A percentile compares a stretch with the other conserved stretches of the same genome.
Conservation (phyloP, 345 rosid genomes). For the Garcia nutans region DNA sequence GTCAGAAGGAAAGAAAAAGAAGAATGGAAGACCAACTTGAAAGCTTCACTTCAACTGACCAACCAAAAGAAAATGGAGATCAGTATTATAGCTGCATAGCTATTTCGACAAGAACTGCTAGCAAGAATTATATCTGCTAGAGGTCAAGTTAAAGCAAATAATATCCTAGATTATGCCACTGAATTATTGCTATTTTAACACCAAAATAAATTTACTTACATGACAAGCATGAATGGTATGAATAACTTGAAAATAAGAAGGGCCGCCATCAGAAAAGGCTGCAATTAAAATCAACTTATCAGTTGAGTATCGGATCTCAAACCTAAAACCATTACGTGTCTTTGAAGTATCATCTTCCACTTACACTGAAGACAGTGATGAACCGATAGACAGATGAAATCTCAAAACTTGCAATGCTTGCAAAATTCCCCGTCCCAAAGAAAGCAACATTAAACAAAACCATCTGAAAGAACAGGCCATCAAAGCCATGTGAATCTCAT, state of each 20-base stretch:
- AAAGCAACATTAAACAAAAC: conserved; percentile 90
- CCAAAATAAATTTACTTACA: conserved; percentile 52
- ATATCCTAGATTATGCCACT: not conserved
- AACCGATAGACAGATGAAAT: conserved; percentile 94
- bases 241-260: conserved; percentile 91
- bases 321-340: conserved; percentile 9
- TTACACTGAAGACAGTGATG: conserved; percentile 93
- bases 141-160: not conserved
- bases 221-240: conserved; percentile 94
- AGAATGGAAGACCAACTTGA: not conserved
- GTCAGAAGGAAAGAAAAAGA: not conserved
- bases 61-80: not conserved
- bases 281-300: conserved; percentile 29
- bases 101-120: not conserved
- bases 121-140: not conserved
- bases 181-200: not conserved
- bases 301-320: conserved; percentile 10
- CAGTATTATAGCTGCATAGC: not conserved
- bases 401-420: conserved; percentile 99
- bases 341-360: conserved; percentile 30
- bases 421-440: conserved; percentile 97
- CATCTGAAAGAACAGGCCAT: conserved; percentile 51
- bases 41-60: not conserved
- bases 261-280: conserved; percentile 98
- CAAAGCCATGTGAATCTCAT: conserved; percentile 9